These are phyloP conservation scores for Ricinus communis DNA, from an alignment of 345 rosid species.

Conservation along the genomic window DNA sequence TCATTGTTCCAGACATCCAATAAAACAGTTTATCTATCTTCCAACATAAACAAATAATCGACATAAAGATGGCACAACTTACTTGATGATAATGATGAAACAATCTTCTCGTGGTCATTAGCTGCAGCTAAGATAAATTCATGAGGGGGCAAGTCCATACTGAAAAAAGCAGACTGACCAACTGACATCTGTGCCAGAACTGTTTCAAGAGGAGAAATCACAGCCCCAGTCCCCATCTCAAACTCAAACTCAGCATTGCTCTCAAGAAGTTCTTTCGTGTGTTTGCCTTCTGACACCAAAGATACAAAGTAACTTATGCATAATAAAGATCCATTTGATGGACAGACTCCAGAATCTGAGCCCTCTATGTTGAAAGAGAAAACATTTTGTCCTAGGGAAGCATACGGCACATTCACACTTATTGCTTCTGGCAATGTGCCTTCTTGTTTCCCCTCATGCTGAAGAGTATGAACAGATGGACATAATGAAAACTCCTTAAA, in stretches of 20 bases:
- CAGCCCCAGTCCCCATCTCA: slow-evolving; percentile 86
- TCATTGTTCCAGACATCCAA: background rate
- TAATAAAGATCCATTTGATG: slow-evolving; percentile 57
- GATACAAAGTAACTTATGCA: slow-evolving; percentile 63
- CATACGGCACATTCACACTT: slow-evolving; percentile 18
- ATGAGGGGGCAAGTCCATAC: slow-evolving; percentile 35
- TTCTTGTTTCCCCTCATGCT: slow-evolving; percentile 22
- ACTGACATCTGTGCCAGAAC: slow-evolving; percentile 76
- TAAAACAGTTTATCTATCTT: background rate
- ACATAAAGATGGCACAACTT: slow-evolving; percentile 31
- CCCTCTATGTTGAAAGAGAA: slow-evolving; percentile 47
- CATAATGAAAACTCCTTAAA: slow-evolving; percentile 39
- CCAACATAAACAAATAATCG: background rate
- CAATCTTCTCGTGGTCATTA: slow-evolving; percentile 44
- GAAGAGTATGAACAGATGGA: slow-evolving; percentile 28
- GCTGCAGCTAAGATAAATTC: slow-evolving; percentile 67
- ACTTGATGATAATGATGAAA: slow-evolving; percentile 54
- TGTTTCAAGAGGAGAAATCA: slow-evolving; percentile 54
- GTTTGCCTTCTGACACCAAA: slow-evolving; percentile 43
- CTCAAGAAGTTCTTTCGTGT: slow-evolving; percentile 70
- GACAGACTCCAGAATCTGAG: slow-evolving; percentile 56
- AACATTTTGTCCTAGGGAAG: slow-evolving; percentile 29
- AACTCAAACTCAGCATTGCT: slow-evolving; percentile 78
- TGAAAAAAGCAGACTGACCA: slow-evolving; percentile 70
- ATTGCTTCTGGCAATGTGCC: slow-evolving; percentile 29